A percentile compares a stretch with the other conserved stretches of the same genome.
These are phyloP conservation scores for Micractinium sp. DNA, from an alignment of 139 green algal genomes.

Conservation along the genomic window DNA sequence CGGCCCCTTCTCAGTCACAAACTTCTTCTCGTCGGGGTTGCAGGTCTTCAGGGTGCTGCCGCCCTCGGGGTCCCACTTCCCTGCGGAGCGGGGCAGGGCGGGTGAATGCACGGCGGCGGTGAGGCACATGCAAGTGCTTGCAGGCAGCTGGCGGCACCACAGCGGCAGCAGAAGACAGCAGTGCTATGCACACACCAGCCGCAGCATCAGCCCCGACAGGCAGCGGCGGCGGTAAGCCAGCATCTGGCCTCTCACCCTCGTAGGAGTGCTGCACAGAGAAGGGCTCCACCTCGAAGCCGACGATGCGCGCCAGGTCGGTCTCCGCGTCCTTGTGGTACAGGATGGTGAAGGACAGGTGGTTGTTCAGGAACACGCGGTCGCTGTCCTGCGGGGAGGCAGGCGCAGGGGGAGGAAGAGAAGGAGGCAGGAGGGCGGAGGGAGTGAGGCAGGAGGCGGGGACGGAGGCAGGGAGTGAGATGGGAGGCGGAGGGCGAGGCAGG, in stretches of 20 bases:
- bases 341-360: slow-evolving; percentile 98
- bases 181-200: not conserved
- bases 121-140: no score
- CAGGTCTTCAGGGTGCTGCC: slow-evolving; percentile 87
- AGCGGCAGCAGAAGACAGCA: not conserved
- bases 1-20: slow-evolving; percentile 77
- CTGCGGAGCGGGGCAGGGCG: not conserved
- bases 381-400: slow-evolving; percentile 51
- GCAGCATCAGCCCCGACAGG: no score
- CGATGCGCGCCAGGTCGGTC: slow-evolving; percentile 88
- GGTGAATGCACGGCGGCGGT: not conserved
- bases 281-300: slow-evolving; percentile 98
- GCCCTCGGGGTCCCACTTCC: slow-evolving; percentile 64
- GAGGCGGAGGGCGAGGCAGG: not conserved
- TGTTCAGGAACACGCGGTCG: slow-evolving; percentile 91
- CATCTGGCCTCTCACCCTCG: slow-evolving; percentile 54
- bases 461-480: not conserved
- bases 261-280: slow-evolving; percentile 88
- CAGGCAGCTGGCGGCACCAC: not conserved
- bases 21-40: slow-evolving; percentile 81
- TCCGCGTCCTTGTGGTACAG: slow-evolving; percentile 92
- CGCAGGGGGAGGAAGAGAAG: not conserved
- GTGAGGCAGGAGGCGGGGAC: no score
- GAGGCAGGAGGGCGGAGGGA: not conserved
- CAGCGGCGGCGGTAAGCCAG: no score